phyloP scores from a whole-genome alignment of 805 yeast species.

The Sugiyamaella qingdaonensis region DNA sequence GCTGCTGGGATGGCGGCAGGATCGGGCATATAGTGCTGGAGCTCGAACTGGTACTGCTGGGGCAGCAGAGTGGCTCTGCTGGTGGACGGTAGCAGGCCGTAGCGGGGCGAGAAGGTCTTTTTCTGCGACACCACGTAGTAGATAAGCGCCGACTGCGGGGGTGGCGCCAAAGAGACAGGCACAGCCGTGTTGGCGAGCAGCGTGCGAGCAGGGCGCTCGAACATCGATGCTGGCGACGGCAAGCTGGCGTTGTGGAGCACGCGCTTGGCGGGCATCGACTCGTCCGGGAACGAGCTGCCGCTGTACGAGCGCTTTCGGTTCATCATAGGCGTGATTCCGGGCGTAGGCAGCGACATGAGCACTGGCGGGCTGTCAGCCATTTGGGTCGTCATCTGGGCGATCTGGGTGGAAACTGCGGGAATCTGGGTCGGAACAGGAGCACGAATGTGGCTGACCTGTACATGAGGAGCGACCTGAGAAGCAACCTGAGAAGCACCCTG shows the following conservation, averaged over 20 bases:
- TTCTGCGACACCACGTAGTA: constrained; percentile 15
- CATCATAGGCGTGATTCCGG: not conserved
- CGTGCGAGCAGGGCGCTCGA: constrained; percentile 3
- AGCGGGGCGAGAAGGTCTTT: constrained; percentile 17
- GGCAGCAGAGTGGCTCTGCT: constrained; percentile 5
- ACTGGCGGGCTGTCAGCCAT: not conserved
- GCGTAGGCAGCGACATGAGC: not conserved
- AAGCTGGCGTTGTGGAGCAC: not conserved
- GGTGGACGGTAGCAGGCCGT: constrained; percentile 12
- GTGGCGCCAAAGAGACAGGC: not conserved
- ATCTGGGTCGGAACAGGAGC: no score
- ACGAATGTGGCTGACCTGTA: no score
- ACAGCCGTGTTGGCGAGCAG: not conserved
- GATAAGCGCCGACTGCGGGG: constrained; percentile 8
- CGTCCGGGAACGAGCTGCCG: not conserved
- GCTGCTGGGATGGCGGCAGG: not conserved
- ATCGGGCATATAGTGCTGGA: constrained; percentile 16
- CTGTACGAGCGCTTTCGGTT: not conserved
- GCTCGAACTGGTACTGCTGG: constrained; percentile 19
- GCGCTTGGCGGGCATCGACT: not conserved
- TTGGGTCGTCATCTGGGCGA: no score
- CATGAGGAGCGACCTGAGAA: no score
- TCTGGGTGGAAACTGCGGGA: no score
- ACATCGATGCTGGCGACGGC: constrained; percentile 1
- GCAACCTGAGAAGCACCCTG: no score